A percentile compares a stretch with the other conserved stretches of the same genome.
phyloP scores from a whole-genome alignment of 352 stramenopile species.

The Pythium utonaiense region DNA sequence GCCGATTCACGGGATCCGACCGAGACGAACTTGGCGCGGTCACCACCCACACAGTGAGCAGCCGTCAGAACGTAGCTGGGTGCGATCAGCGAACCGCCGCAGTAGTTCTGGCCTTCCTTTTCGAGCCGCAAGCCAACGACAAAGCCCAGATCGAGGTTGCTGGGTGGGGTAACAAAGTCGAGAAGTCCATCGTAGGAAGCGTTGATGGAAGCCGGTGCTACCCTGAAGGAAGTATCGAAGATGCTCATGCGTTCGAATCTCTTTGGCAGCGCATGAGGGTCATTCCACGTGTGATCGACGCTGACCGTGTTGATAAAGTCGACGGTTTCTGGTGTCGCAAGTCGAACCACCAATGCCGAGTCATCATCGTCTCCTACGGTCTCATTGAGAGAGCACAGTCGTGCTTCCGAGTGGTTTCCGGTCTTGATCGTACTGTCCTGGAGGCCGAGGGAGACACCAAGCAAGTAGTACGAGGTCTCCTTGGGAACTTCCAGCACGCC shows the following conservation, averaged over 20 bases:
- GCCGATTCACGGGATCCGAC: conserved; percentile 30
- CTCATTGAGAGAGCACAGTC: conserved; percentile 17
- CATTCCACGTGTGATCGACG: conserved; percentile 22
- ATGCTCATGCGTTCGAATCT: too few species aligned
- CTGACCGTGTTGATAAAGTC: conserved; percentile 24
- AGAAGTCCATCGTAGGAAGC: conserved; percentile 17
- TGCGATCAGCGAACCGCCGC: conserved; percentile 41
- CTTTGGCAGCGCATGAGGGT: conserved; percentile 13
- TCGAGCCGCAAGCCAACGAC: conserved; percentile 33
- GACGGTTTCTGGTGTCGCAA: conserved; percentile 20
- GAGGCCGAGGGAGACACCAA: conserved; percentile 11
- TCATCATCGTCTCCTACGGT: conserved; percentile 19
- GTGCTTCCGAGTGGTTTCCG: not conserved
- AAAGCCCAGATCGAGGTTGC: conserved; percentile 25
- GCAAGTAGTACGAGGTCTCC: conserved; percentile 16
- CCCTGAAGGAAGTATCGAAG: not conserved
- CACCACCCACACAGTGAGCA: conserved; percentile 31
- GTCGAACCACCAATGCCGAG: conserved; percentile 12
- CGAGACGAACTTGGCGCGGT: conserved; percentile 29
- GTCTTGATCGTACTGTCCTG: conserved; percentile 3
- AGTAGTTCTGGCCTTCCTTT: conserved; percentile 34
- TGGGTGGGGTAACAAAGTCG: conserved; percentile 19
- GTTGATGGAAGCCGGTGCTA: not conserved
- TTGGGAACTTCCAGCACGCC: conserved; percentile 17
- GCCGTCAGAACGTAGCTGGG: conserved; percentile 43